Percentiles rank a stretch among this genome's conserved stretches.
Evolutionary conservation across 352 stramenopile genomes (phyloP).

Genomic region (Globisporangium lucens): DNA sequence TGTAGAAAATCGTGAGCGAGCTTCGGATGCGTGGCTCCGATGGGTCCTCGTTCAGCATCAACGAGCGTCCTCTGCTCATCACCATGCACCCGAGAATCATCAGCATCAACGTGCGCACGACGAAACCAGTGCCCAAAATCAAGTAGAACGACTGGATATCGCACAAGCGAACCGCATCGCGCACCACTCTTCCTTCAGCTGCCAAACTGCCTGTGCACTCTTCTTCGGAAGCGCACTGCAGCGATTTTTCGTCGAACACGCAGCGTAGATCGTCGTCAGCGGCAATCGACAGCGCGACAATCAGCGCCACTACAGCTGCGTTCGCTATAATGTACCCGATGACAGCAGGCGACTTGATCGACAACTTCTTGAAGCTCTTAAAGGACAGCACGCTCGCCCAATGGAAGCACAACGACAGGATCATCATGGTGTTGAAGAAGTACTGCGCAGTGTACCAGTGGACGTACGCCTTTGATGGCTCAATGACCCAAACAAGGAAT

Average conservation of each 20-base stretch:
- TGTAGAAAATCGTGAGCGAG: slow-evolving; percentile 87
- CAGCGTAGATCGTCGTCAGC: slow-evolving; percentile 61
- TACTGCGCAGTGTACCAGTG: slow-evolving; percentile 86
- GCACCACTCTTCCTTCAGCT: slow-evolving; percentile 64
- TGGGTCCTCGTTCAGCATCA: slow-evolving; percentile 87
- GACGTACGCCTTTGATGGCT: slow-evolving; percentile 82
- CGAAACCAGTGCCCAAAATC: slow-evolving; percentile 69
- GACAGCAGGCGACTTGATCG: slow-evolving; percentile 73
- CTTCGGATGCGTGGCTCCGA: slow-evolving; percentile 79
- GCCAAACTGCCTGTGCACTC: slow-evolving; percentile 58
- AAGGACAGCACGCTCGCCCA: slow-evolving; percentile 82
- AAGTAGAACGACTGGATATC: slow-evolving; percentile 82
- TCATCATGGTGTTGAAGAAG: slow-evolving; percentile 87
- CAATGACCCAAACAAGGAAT: slow-evolving; percentile 79
- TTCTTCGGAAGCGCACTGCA: slow-evolving; percentile 47
- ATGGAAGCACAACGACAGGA: slow-evolving; percentile 87
- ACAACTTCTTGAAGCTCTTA: slow-evolving; percentile 87
- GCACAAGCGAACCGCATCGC: slow-evolving; percentile 65
- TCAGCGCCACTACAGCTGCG: slow-evolving; percentile 56
- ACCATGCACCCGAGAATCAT: slow-evolving; percentile 87
- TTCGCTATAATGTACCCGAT: slow-evolving; percentile 69
- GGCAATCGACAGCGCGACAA: slow-evolving; percentile 55
- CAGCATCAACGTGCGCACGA: slow-evolving; percentile 82
- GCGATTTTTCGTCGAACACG: slow-evolving; percentile 63
- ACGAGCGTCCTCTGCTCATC: slow-evolving; percentile 75